Conservation (phyloP, 176 grass and related monocot species). For the Eleusine indica region DNA sequence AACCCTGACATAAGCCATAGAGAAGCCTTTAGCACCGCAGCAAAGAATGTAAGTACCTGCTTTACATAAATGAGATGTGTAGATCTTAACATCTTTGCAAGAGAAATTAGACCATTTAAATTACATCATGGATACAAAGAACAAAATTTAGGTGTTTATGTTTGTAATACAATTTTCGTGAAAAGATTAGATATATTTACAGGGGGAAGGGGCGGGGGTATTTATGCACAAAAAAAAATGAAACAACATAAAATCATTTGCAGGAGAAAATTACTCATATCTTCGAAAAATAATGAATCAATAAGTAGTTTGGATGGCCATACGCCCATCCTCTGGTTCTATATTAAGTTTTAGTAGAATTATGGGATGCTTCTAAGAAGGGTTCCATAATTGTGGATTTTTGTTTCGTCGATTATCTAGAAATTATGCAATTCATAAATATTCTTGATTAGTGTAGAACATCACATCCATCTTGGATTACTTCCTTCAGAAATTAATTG, state of each 20-base stretch:
- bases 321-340: too few species aligned
- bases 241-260: neutral
- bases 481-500: neutral
- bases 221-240: neutral
- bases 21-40: constrained; percentile 81
- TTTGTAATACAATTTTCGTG: neutral
- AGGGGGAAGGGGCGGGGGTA: neutral
- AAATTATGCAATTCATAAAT: neutral
- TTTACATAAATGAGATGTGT: neutral
- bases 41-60: constrained; percentile 64
- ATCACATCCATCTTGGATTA: neutral
- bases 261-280: neutral
- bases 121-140: neutral
- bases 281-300: neutral
- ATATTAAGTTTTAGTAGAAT: neutral
- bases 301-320: neutral
- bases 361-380: too few species aligned
- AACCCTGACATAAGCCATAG: constrained; percentile 79
- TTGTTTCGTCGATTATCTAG: neutral
- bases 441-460: neutral
- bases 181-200: neutral
- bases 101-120: neutral
- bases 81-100: neutral
- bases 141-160: neutral
- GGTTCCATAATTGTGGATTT: neutral